Conservation (phyloP, 768 basidiomycete species). For the Hericium coralloides region DNA sequence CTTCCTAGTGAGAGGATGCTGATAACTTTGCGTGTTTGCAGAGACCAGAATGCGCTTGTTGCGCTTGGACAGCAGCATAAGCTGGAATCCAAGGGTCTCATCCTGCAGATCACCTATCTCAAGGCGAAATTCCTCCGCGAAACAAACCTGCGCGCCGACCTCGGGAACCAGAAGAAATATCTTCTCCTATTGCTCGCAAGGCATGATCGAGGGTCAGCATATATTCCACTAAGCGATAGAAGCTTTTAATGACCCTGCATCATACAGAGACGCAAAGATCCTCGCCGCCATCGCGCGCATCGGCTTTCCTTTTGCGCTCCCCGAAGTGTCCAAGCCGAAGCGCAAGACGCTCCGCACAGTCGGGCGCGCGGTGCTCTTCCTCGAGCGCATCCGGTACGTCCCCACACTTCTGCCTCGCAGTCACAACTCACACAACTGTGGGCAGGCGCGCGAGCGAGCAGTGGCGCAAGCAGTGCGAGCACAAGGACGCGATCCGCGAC, state of each 20-base stretch:
- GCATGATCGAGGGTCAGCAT: constrained; percentile 59
- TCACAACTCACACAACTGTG: constrained; percentile 6
- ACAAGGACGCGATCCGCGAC: constrained; percentile 51
- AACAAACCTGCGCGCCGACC: constrained; percentile 61
- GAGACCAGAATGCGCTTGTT: constrained; percentile 46
- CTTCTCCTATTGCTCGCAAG: constrained; percentile 63
- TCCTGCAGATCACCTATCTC: constrained; percentile 85
- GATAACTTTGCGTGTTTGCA: constrained; percentile 16
- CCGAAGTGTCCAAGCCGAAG: constrained; percentile 29
- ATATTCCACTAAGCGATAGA: background rate
- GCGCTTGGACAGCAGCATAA: constrained; percentile 61
- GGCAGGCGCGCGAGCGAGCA: constrained; percentile 47
- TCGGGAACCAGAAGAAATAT: constrained; percentile 85
- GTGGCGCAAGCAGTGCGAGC: constrained; percentile 56
- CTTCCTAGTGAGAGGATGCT: background rate
- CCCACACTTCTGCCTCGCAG: background rate
- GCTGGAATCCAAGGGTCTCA: constrained; percentile 82
- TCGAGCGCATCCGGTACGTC: constrained; percentile 52
- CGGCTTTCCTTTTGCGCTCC: constrained; percentile 47
- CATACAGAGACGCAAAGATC: constrained; percentile 55
- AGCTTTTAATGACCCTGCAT: background rate
- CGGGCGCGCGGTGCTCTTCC: constrained; percentile 53
- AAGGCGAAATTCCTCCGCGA: constrained; percentile 90
- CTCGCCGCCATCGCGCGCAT: constrained; percentile 68
- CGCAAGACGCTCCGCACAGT: constrained; percentile 46